Percentiles rank a stretch among this genome's conserved stretches.
Conservation (phyloP, 2,329 filamentous ascomycete species). For the Alternaria metachromatica region DNA sequence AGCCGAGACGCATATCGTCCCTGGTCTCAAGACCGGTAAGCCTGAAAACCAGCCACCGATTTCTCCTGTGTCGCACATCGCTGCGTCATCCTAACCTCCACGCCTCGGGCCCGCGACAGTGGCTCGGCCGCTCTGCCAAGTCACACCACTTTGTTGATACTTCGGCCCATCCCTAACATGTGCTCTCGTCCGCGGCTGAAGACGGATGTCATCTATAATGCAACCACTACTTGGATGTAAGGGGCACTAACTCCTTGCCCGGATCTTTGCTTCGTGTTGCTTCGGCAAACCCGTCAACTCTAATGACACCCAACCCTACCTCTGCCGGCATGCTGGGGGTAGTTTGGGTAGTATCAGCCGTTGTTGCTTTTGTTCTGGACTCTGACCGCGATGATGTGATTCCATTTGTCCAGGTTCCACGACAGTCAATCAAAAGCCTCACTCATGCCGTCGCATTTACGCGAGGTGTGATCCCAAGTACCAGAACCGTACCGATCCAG, state of each 20-base stretch:
- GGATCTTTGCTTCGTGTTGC: background rate
- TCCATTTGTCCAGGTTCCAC: constrained; percentile 8
- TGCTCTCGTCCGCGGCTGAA: constrained; percentile 20
- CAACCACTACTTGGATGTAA: constrained; percentile 8
- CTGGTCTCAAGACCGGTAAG: constrained; percentile 33
- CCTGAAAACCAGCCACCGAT: constrained; percentile 11
- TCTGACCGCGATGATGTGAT: background rate
- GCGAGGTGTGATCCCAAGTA: constrained; percentile 30
- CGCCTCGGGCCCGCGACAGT: constrained; percentile 12
- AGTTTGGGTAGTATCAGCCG: background rate
- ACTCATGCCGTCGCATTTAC: constrained; percentile 27
- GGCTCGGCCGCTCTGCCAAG: constrained; percentile 22
- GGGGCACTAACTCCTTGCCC: background rate
- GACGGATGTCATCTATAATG: background rate
- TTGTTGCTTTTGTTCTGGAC: background rate
- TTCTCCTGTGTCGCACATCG: constrained; percentile 1
- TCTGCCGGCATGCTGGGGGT: background rate
- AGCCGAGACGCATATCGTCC: constrained; percentile 7
- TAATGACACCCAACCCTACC: background rate
- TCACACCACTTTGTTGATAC: constrained; percentile 16
- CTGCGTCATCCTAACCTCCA: constrained; percentile 6
- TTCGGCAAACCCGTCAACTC: background rate
- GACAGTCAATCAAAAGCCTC: constrained; percentile 14
- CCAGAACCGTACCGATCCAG: constrained; percentile 24
- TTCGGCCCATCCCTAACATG: constrained; percentile 21